Percentiles rank a stretch among this genome's conserved stretches.
Conservation (phyloP, 2,329 filamentous ascomycete genomes). For the Leptosphaerulina australis region DNA sequence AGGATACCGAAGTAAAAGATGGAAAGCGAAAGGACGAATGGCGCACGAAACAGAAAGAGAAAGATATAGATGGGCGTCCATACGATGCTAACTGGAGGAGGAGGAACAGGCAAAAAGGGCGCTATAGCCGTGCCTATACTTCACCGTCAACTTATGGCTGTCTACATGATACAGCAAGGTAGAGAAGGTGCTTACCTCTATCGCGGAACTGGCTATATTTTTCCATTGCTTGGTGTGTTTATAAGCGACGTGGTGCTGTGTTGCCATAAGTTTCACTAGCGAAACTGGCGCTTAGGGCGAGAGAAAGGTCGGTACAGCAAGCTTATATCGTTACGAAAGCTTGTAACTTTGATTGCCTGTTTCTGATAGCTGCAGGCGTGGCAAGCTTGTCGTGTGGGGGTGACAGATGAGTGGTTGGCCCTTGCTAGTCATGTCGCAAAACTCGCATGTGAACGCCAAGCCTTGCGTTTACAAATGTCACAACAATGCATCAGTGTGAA, state of each 20-base stretch:
- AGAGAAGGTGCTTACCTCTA: slow-evolving; percentile 64
- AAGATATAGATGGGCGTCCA: slow-evolving; percentile 69
- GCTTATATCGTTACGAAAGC: slow-evolving; percentile 6
- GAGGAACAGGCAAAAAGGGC: slow-evolving; percentile 85
- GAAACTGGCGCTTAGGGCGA: not conserved
- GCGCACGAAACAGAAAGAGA: slow-evolving; percentile 81
- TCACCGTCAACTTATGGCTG: slow-evolving; percentile 21
- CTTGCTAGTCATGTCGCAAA: slow-evolving; percentile 21
- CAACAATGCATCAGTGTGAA: not conserved
- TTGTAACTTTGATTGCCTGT: slow-evolving; percentile 15
- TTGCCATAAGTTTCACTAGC: slow-evolving; percentile 24
- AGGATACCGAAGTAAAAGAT: slow-evolving; percentile 78
- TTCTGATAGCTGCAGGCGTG: slow-evolving; percentile 20
- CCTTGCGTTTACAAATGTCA: slow-evolving; percentile 16
- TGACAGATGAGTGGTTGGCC: slow-evolving; percentile 19
- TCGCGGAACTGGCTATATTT: slow-evolving; percentile 94
- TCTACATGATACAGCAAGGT: not conserved
- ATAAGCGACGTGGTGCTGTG: slow-evolving; percentile 23
- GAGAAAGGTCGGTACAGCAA: not conserved
- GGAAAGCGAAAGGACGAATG: slow-evolving; percentile 72
- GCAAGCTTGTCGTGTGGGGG: slow-evolving; percentile 24
- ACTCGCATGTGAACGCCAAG: slow-evolving; percentile 40
- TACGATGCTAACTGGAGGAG: slow-evolving; percentile 65
- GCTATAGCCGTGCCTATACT: slow-evolving; percentile 86
- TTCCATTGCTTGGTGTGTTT: slow-evolving; percentile 67